Evolutionary conservation across 495 filamentous ascomycete species (phyloP), one percentile per base, ranked within the genome.

Genomic region (Friedmanniomyces simplex): DNA sequence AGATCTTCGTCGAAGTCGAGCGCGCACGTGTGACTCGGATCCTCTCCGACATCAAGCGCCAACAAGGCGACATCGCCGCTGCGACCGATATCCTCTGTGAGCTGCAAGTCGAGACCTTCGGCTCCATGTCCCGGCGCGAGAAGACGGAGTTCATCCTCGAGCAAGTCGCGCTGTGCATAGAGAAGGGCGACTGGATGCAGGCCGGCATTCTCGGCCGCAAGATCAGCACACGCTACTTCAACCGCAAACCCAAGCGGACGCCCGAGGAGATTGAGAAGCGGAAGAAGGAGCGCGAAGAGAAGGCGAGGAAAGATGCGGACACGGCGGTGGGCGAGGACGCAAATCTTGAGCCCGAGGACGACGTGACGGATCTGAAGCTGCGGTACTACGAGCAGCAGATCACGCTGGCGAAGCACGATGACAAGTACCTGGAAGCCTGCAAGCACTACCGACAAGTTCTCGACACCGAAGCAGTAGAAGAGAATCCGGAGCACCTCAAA

Each of bases 1-100:
- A 88, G 88, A 97, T 98, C 66, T 98, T 97, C 65, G 91, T 98
- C 64, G 93, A 98, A 77, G 93, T 98, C 22, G 93, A 98, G 76
- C 82, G 93, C 59, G 93, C 93, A 63, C 88, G 94, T 64, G 85
- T 97, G 49, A 98, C 93, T 57, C 86, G 85, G 63, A 93, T 95
- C 59, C 77, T 98, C 18, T 95, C 93, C 49, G 82, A 96, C 71
- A 96, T 98, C 78, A 96, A 95, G 78, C 95, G 95, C 70, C 71
- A 84, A 50, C 88, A 96, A 72, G 91, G 91, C 51, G 89, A 98
- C 66, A 78, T 95, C 58, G 87, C 85, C 66, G 84, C 87, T 14
- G 94, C 93, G 6, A 85, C 87, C 58, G 91, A 95, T 62, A 93
- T 89, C 54, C 79, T 98, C 22, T 98, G 93, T 72, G 93, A 98